Conservation (phyloP, 352 stramenopile genomes). For the Phytophthora citricola region DNA sequence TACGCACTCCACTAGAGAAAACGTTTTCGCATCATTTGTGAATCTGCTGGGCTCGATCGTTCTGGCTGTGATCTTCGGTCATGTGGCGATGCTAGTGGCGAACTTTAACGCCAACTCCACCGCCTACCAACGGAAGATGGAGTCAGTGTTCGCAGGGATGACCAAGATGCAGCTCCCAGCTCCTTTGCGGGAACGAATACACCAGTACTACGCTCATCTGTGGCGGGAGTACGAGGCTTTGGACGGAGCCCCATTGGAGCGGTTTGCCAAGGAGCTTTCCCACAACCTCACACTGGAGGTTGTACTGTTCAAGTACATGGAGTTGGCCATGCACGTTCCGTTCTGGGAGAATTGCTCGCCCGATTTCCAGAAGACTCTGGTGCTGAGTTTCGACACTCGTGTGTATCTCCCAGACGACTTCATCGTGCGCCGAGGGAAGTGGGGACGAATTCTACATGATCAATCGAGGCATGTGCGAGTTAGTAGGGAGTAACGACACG, state of each 20-base stretch:
- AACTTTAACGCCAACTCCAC: slow-evolving; percentile 63
- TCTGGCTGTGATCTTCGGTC: slow-evolving; percentile 62
- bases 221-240: slow-evolving; percentile 74
- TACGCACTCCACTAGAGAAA: slow-evolving; percentile 34
- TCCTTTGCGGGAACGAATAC: slow-evolving; percentile 60
- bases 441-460: slow-evolving; percentile 73
- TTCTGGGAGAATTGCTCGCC: slow-evolving; percentile 52
- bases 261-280: slow-evolving; percentile 61
- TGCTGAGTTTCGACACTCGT: slow-evolving; percentile 51
- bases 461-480: slow-evolving; percentile 55
- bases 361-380: slow-evolving; percentile 65
- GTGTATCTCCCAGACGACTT: slow-evolving; percentile 73
- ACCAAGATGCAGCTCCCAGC: slow-evolving; percentile 56
- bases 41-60: slow-evolving; percentile 56
- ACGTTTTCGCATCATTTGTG: slow-evolving; percentile 45
- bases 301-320: slow-evolving; percentile 77
- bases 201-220: slow-evolving; percentile 76
- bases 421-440: slow-evolving; percentile 57
- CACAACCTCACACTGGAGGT: slow-evolving; percentile 74
- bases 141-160: slow-evolving; percentile 59
- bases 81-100: slow-evolving; percentile 65
- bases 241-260: slow-evolving; percentile 50
- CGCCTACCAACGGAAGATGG: slow-evolving; percentile 66
- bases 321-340: slow-evolving; percentile 53
- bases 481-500: slow-evolving; percentile 32